Evolutionary conservation across 176 grass and related monocot species (phyloP), one percentile per base, ranked within the genome.

Genomic region (Eleusine indica): DNA sequence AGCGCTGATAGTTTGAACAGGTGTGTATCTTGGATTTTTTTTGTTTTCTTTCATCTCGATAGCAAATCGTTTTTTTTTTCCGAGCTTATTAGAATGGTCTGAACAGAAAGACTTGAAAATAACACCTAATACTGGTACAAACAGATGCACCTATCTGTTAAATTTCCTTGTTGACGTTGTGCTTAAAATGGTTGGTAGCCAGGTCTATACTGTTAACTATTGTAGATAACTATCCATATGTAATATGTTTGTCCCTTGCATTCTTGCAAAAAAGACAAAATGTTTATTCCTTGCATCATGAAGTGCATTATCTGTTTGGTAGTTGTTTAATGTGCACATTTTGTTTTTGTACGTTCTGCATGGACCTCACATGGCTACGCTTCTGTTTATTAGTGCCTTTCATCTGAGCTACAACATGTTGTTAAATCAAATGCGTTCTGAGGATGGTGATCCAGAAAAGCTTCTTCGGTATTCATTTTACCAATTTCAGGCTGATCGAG

Each of bases 391-490:
- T 85, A 98, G 92, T 83, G 96, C 96, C 18, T 98, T 98, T 63
- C 93, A 98, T 88, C 68, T 98, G 77, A 98, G 93, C 87, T 98
- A 98, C 87, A 98, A 95, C 58, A 98, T 98, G 96, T 74, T 98
- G 56, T 85, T 98, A 80, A 98, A 98, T 88, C 96, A 98, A 93
- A 89, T 95, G 80, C 87, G 93, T 60, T 90, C 87, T 72, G 96
- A 98, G 80, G 93, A 98, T 88, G 96, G 96, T 62, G 96, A 98
- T 78, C 96, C 93, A 48, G 96, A 95, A 86, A 95, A 95, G 81
- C 92, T 98, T 81, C 92, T 98, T 78, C 83, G 96, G 17, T 70
- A 88, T 88, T 98, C 96, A 37, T 98, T 98, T 86, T 98, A 91
- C 80, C 96, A 98, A 74, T 98, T 98, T 74, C 96, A 98, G 86